Base-by-base conservation (phyloP, 2,329 filamentous ascomycete species). In the Epichloe aotearoae region DNA sequence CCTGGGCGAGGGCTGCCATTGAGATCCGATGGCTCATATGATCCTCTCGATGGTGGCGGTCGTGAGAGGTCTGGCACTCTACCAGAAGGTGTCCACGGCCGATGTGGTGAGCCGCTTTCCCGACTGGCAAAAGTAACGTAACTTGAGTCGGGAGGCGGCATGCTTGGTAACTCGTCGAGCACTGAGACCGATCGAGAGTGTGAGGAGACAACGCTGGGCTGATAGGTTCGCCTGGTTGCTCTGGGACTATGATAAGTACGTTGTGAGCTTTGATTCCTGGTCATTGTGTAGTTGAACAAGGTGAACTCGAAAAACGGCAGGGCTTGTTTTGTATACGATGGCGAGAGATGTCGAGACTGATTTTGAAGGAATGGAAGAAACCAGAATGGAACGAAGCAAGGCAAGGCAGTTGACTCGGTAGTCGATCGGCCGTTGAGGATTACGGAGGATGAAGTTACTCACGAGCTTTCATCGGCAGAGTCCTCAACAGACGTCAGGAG, bases 1-100 rank as follows among this genome's bases (percentile, higher is more conserved):
- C 91, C 91, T 1, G 93, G 91, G 52, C 93, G 74, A 6, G 93
- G 90, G 54, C 81, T 90, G 46, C 93, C 93, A 61, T 97, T 91
- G 53, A 97, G 69, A 59, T 96, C 90, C 20, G 83, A 76, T 0
- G 89, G 88, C 66, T 97, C 93, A 66, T 93, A 97, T 4, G 82
- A 76, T 23, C 84, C 72, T 56, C 74, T 82, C 1, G 82, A 79
- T 1, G 86, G 79, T 3, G 88, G 83, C 8, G 86, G 85, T 48
- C 86, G 77, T 30, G 76, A 67, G 66, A 86, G 88, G 54, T 90
- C 86, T 1, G 70, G 71, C 49, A 66, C 62, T 46, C 66, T 61
- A 53, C 71, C 69, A 15, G 74, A 74, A 0, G 79, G 77, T 1
- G 76, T 74, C 77, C 79, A 85, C 2, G 78, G 73, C 51, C 79